Conservation (phyloP, 352 stramenopile genomes). For the Phytophthora kernoviae region DNA sequence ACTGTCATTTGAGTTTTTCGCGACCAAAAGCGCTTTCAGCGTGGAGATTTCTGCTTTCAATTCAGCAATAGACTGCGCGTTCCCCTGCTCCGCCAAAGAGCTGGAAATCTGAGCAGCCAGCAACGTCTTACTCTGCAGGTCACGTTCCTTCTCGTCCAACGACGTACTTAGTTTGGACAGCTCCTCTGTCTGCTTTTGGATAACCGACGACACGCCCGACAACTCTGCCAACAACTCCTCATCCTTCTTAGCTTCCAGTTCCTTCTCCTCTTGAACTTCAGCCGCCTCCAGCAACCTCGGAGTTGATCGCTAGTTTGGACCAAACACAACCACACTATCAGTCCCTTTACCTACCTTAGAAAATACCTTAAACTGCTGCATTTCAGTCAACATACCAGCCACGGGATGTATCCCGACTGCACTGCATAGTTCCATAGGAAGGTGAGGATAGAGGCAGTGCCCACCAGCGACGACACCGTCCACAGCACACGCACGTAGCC, state of each 20-base stretch:
- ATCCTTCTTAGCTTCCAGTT: conserved; percentile 57
- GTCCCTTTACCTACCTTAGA: not conserved
- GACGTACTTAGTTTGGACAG: conserved; percentile 58
- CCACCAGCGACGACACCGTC: conserved; percentile 74
- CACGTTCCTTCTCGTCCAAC: conserved; percentile 62
- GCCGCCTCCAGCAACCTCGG: conserved; percentile 44
- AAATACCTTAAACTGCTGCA: not conserved
- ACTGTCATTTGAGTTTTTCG: conserved; percentile 24
- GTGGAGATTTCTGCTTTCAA: conserved; percentile 74
- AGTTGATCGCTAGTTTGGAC: conserved; percentile 35
- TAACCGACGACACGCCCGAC: conserved; percentile 55
- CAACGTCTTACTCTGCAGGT: conserved; percentile 49
- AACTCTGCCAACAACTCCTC: conserved; percentile 50
- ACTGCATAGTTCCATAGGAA: conserved; percentile 83
- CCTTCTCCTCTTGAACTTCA: conserved; percentile 58
- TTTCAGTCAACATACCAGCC: conserved; percentile 44
- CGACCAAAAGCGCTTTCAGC: conserved; percentile 59
- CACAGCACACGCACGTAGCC: conserved; percentile 67
- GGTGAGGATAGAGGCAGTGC: conserved; percentile 67
- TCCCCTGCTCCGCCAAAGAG: conserved; percentile 52
- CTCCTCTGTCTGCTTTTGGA: conserved; percentile 68
- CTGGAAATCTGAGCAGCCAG: conserved; percentile 50
- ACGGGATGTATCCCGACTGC: conserved; percentile 69
- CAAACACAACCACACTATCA: conserved; percentile 4
- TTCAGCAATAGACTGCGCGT: conserved; percentile 67